Evolutionary conservation across 768 basidiomycete species (phyloP).

Genomic region (Tephrocybe sp.): DNA sequence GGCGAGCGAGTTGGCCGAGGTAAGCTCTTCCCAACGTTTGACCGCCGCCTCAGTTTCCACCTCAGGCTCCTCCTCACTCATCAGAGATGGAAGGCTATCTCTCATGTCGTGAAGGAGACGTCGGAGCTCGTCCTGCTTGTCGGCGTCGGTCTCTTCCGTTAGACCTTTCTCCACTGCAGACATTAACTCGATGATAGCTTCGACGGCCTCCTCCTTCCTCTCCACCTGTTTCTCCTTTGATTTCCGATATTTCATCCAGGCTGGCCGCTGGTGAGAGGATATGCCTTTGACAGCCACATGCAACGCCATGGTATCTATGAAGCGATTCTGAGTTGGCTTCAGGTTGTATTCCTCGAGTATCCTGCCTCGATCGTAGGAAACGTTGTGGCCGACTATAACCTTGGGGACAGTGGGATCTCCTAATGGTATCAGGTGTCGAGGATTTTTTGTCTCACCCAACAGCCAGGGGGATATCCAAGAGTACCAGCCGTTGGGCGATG

Average conservation of each 20-base stretch:
- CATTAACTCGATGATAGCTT: conserved; percentile 47
- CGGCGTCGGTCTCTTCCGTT: conserved; percentile 44
- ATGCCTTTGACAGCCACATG: conserved; percentile 95
- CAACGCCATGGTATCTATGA: conserved; percentile 92
- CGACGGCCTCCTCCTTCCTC: conserved; percentile 62
- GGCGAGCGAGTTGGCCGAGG: conserved; percentile 86
- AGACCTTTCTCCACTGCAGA: conserved; percentile 46
- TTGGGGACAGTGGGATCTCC: conserved; percentile 54
- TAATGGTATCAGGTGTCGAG: conserved; percentile 74
- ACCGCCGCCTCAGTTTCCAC: conserved; percentile 30
- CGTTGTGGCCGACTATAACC: conserved; percentile 90
- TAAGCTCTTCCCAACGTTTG: conserved; percentile 90
- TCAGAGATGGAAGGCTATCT: conserved; percentile 31
- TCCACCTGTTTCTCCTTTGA: conserved; percentile 54
- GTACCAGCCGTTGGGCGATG: conserved; percentile 86
- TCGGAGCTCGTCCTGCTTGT: conserved; percentile 42
- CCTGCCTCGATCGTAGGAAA: conserved; percentile 89
- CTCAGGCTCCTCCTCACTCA: conserved; percentile 23
- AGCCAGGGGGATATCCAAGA: conserved; percentile 96
- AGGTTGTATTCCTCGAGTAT: conserved; percentile 82
- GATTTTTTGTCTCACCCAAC: conserved; percentile 52
- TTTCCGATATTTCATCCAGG: conserved; percentile 88
- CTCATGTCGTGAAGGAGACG: conserved; percentile 37
- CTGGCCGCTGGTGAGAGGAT: conserved; percentile 90
- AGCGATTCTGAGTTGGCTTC: conserved; percentile 67